Percentiles rank a stretch among this genome's conserved stretches.
Conservation (phyloP, 192 early-diverging fungal species). For the Entophlyctis luteolus region DNA sequence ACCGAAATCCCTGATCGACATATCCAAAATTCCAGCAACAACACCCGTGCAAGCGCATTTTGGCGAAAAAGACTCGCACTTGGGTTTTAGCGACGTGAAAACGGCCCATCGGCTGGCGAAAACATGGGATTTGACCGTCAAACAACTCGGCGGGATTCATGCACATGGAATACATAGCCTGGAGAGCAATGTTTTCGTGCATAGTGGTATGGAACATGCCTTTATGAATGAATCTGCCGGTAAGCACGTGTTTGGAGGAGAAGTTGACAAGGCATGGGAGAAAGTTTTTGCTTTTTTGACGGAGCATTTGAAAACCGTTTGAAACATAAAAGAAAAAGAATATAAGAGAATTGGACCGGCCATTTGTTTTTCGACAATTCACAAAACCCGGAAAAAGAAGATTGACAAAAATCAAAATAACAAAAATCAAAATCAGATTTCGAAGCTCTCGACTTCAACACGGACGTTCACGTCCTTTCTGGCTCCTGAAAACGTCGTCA, state of each 20-base stretch:
- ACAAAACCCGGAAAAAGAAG: no score
- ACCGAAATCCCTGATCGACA: constrained; percentile 6
- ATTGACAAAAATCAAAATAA: no score
- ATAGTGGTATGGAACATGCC: constrained; percentile 23
- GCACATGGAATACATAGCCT: constrained; percentile 28
- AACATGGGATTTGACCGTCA: constrained; percentile 26
- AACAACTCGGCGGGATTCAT: constrained; percentile 22
- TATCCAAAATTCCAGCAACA: constrained; percentile 18
- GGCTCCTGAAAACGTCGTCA: neutral
- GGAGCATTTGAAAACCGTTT: constrained; percentile 32
- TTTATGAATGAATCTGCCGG: constrained; percentile 27
- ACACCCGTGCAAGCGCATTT: constrained; percentile 32
- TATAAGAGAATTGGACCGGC: neutral
- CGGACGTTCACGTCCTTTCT: neutral
- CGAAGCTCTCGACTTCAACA: neutral
- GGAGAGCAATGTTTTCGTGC: constrained; percentile 26
- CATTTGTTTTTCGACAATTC: no score
- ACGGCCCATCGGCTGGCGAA: constrained; percentile 21
- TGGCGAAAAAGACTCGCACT: constrained; percentile 15
- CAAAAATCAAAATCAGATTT: no score
- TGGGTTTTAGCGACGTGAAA: constrained; percentile 17
- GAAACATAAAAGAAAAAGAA: neutral
- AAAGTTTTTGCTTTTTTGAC: constrained; percentile 23
- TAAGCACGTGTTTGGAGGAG: neutral
- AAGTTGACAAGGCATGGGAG: constrained; percentile 28